Percentiles rank a stretch among this genome's conserved stretches.
phyloP scores from a whole-genome alignment of 2,329 filamentous ascomycete genomes.

The Orbilia brochopaga region DNA sequence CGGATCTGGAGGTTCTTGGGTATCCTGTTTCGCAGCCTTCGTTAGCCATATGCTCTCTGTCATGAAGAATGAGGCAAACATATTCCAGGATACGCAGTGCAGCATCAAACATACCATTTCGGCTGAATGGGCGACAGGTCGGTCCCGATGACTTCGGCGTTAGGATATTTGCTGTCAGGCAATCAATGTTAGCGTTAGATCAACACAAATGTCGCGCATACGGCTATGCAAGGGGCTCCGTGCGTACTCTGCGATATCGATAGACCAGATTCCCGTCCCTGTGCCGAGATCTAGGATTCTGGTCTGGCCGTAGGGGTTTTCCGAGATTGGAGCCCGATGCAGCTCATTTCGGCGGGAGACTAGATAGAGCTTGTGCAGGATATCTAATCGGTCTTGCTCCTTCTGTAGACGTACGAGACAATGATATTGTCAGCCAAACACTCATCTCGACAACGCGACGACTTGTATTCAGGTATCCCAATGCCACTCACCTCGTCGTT shows the following conservation, averaged over 20 bases:
- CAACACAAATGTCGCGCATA: slow-evolving; percentile 38
- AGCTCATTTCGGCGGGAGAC: slow-evolving; percentile 66
- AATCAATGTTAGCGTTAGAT: slow-evolving; percentile 52
- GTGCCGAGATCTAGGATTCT: slow-evolving; percentile 74
- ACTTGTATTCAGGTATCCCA: not conserved
- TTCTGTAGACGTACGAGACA: slow-evolving; percentile 60
- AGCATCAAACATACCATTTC: slow-evolving; percentile 53
- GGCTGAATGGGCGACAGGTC: slow-evolving; percentile 59
- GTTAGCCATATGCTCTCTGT: slow-evolving; percentile 20
- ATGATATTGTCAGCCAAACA: slow-evolving; percentile 40
- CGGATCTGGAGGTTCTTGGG: slow-evolving; percentile 69
- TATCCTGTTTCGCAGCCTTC: slow-evolving; percentile 64
- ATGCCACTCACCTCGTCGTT: slow-evolving; percentile 70
- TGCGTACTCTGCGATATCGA: slow-evolving; percentile 73
- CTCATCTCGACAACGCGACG: slow-evolving; percentile 19
- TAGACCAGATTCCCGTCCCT: slow-evolving; percentile 89
- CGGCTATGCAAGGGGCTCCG: slow-evolving; percentile 61
- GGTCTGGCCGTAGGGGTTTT: slow-evolving; percentile 54
- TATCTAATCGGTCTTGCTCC: slow-evolving; percentile 79
- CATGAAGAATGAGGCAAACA: not conserved
- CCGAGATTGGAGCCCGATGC: slow-evolving; percentile 60
- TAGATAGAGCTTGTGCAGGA: slow-evolving; percentile 78
- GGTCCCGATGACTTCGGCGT: slow-evolving; percentile 62
- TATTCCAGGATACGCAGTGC: not conserved
- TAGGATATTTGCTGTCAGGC: slow-evolving; percentile 60